A percentile compares a stretch with the other conserved stretches of the same genome.
phyloP scores from a whole-genome alignment of 495 filamentous ascomycete genomes.

The Aspergillus kassunensis region DNA sequence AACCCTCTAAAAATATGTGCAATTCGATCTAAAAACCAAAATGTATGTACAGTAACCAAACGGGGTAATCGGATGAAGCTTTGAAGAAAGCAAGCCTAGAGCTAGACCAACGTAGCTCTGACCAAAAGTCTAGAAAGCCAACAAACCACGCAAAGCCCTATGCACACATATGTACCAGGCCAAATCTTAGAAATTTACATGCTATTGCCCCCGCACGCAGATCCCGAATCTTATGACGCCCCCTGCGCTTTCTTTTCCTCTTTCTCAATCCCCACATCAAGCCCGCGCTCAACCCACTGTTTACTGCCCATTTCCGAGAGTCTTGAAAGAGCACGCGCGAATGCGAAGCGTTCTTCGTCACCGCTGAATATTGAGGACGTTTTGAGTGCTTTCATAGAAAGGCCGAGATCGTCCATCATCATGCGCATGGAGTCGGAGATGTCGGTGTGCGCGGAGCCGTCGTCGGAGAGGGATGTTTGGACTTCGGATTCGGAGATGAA shows the following conservation, averaged over 20 bases:
- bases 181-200: constrained; percentile 44
- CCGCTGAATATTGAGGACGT: constrained; percentile 85
- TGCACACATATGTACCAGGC: too few relatives aligned
- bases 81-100: too few relatives aligned
- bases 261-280: constrained; percentile 52
- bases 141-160: too few relatives aligned
- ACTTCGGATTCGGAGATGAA: constrained; percentile 85
- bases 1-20: too few relatives aligned
- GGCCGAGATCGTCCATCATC: constrained; percentile 90
- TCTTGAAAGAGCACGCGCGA: constrained; percentile 81
- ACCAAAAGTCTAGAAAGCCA: too few relatives aligned
- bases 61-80: too few relatives aligned
- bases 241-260: constrained; percentile 60
- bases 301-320: constrained; percentile 89
- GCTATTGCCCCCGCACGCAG: constrained; percentile 69
- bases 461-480: constrained; percentile 34
- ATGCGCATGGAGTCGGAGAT: constrained; percentile 79
- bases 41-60: too few relatives aligned
- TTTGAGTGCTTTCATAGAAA: constrained; percentile 82
- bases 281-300: constrained; percentile 88
- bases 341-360: constrained; percentile 95
- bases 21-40: too few relatives aligned
- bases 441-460: constrained; percentile 51
- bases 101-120: too few relatives aligned
- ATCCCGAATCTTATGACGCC: constrained; percentile 61